phyloP scores from a whole-genome alignment of 225 moss, liverwort and hornwort genomes.

The Bryoerythrophyllum caledonicum region DNA sequence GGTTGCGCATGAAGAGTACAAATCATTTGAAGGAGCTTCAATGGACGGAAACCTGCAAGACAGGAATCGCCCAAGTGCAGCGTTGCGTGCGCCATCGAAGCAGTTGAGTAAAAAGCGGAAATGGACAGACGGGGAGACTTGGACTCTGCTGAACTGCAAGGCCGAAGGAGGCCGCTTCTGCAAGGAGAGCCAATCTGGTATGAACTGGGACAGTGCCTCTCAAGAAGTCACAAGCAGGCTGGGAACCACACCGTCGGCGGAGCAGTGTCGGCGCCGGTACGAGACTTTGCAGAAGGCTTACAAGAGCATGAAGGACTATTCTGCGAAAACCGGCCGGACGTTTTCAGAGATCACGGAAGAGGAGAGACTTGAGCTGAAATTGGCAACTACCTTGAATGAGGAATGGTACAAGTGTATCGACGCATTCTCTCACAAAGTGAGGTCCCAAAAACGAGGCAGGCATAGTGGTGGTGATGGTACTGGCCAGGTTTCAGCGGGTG shows the following conservation, averaged over 20 bases:
- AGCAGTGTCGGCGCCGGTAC: slow-evolving; percentile 1
- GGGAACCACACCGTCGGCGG: background rate
- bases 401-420: background rate
- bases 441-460: background rate
- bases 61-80: no score
- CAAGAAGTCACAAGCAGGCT: accelerated
- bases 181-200: accelerated
- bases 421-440: background rate
- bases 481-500: background rate
- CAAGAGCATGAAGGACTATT: no score
- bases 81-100: no score
- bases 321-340: accelerated
- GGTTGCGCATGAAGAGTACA: no score
- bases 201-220: background rate
- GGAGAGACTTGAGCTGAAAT: background rate
- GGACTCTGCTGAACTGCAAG: background rate
- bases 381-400: background rate
- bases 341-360: accelerated
- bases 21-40: no score
- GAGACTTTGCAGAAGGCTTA: no score
- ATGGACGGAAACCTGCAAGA: no score
- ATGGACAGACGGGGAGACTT: background rate
- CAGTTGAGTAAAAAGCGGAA: background rate
- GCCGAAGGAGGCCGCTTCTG: accelerated
- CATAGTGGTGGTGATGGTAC: background rate